Base-by-base conservation (phyloP, 371 early-diverging fungal species). In the Mucor mucedo region DNA sequence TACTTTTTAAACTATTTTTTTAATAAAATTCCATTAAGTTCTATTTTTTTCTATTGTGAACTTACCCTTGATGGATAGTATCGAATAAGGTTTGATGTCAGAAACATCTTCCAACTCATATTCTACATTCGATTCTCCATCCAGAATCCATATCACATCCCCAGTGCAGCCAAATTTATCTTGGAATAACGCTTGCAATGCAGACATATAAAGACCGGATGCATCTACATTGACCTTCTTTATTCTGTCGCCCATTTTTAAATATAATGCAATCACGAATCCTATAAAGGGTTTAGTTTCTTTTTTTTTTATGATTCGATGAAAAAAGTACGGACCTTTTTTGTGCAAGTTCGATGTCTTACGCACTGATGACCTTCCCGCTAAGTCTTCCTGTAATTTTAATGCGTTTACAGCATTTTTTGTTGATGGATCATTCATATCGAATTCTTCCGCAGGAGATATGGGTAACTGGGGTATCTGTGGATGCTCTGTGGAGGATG, bases 81-180 rank as follows among this genome's bases (percentile, higher is more conserved):
- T 78, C 4, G 83, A 75, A 11, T 83, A 79, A 39, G 80, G 75
- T 53, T 71, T 69, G 40, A 89, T 83, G 47, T 90, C 88, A 4
- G 53, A 41, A 47, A 84, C 30, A 47, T 81, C 76, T 62, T 90
- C 90, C 8, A 90, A 74, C 60, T 89, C 88, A 55, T 90, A 89
- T 28, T 81, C 79, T 42, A 86, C 70, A 42, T 79, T 72, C 1
- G 78, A 56, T 5, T 67, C 61, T 1, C 80, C 70, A 44, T 88
- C 87, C 49, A 79, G 74, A 32, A 89, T 81, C 42, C 86, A 86
- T 6, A 88, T 72, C 69, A 50, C 69, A 65, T 63, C 21, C 9
- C 27, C 13, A 42, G 14, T n/a, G 21, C 47, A 47, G 21, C 21
- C 21, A 7, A 84, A 87, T 35, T 79, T 77, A 55, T 80, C 71